phyloP scores from a whole-genome alignment of 2,329 filamentous ascomycete genomes.

The Aspergillus sp. region DNA sequence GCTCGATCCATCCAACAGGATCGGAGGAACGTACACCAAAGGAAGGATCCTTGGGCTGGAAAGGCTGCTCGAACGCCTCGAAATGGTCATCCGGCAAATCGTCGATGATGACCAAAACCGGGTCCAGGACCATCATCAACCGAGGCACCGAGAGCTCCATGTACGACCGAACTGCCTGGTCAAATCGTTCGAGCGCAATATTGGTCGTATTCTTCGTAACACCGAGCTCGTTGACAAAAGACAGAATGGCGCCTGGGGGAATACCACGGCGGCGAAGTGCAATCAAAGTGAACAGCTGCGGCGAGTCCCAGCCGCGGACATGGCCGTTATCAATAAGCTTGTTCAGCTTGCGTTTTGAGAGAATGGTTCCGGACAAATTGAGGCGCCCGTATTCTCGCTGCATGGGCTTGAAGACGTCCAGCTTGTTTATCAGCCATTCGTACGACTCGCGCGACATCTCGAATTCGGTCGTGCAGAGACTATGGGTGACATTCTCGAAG shows the following conservation, averaged over 20 bases:
- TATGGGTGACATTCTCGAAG: conserved; percentile 86
- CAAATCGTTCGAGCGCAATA: conserved; percentile 74
- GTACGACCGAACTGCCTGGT: conserved; percentile 74
- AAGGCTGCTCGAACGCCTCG: conserved; percentile 61
- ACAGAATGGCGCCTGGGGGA: conserved; percentile 76
- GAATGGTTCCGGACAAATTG: conserved; percentile 72
- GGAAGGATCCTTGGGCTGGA: conserved; percentile 64
- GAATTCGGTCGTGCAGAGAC: conserved; percentile 88
- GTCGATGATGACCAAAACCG: conserved; percentile 71
- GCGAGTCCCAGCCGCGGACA: conserved; percentile 85
- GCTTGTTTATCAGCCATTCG: conserved; percentile 75
- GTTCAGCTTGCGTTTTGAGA: conserved; percentile 76
- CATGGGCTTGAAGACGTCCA: conserved; percentile 84
- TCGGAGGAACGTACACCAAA: conserved; percentile 26
- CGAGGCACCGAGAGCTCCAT: conserved; percentile 81
- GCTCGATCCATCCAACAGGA: neutral
- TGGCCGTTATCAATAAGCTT: conserved; percentile 68
- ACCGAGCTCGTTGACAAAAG: conserved; percentile 84
- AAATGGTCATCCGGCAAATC: conserved; percentile 60
- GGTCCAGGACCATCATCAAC: conserved; percentile 81
- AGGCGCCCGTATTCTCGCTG: conserved; percentile 78
- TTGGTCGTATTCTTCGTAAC: conserved; percentile 73
- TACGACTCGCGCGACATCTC: conserved; percentile 76
- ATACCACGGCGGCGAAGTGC: conserved; percentile 75
- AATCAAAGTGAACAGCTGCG: conserved; percentile 78